Conservation (phyloP, 306 rosid species). For the Herpetospermum pedunculosum region DNA sequence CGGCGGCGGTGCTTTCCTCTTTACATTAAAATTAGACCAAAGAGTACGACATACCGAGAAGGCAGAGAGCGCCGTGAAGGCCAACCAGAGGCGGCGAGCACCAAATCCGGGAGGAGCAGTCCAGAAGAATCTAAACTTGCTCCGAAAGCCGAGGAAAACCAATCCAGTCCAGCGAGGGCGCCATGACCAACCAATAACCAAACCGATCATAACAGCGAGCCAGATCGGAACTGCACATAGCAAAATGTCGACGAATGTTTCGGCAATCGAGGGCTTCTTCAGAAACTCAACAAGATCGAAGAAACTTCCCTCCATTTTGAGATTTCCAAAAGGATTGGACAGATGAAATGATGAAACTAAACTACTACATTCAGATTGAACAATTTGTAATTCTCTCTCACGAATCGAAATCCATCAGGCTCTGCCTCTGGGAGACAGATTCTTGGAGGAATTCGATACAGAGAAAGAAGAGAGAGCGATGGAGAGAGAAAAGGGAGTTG, state of each 20-base stretch:
- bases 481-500: background rate
- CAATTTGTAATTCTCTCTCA: background rate
- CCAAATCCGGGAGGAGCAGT: slow-evolving; percentile 97
- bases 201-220: slow-evolving; percentile 93
- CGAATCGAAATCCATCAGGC: background rate
- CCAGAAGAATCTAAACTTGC: slow-evolving; percentile 73
- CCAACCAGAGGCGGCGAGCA: slow-evolving; percentile 88
- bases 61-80: slow-evolving; percentile 84
- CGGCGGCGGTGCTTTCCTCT: slow-evolving; percentile 18
- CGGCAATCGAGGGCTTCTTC: slow-evolving; percentile 66
- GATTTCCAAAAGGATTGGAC: background rate
- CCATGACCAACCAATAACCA: slow-evolving; percentile 94
- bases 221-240: slow-evolving; percentile 95
- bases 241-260: slow-evolving; percentile 90
- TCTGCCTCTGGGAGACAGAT: background rate
- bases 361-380: background rate
- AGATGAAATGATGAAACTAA: background rate
- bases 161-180: slow-evolving; percentile 93
- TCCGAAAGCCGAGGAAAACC: slow-evolving; percentile 78
- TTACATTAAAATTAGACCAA: slow-evolving; percentile 55
- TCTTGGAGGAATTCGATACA: background rate
- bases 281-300: slow-evolving; percentile 63
- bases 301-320: slow-evolving; percentile 55
- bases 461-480: background rate
- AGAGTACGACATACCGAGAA: slow-evolving; percentile 70